Base-by-base conservation (phyloP, 2,329 filamentous ascomycete species). In the Hymenoscyphus scutula region DNA sequence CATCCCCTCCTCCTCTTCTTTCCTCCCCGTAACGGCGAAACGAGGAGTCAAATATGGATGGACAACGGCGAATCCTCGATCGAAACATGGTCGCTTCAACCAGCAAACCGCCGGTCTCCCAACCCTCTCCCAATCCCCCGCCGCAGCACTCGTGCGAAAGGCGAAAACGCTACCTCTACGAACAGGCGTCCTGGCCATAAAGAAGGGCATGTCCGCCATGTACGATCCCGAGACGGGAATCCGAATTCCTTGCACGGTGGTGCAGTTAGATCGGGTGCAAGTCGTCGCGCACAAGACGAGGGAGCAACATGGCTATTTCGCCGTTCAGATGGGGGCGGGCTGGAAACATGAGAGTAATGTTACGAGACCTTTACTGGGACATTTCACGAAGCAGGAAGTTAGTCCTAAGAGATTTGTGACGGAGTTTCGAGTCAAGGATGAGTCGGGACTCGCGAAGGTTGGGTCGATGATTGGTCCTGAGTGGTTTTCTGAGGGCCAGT, bases 141-240 rank as follows among this genome's bases (percentile, higher is more conserved):
- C 83, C 1, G 86, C 86, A 10, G 85, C 86, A 6, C 81, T 88
- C 64, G 77, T 78, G 76, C 83, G 86, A 56, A 82, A 80, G 70
- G 82, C 80, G 68, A 79, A 78, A 67, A 85, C 84, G 17, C 84
- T 85, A 15, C 86, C 86, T 0, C 72, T 87, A 51, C 89, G 95
- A 30, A 88, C 92, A 1, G 95, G 95, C 32, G 88, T 91, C 8
- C 82, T 99, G 55, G 92, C 90, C 13, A 83, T 88, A 74, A 99
- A 99, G 80, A 94, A 93, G 79, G 95, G 95, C 76, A 98, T 99
- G 91, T 96, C 92, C 53, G 93, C 90, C 64, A 79, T 97, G 68
- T 98, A 90, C 82, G 88, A 92, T 73, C 78, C 84, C 0, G 85
- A 87, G 70, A 90, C 90, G 29, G 90, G 91, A 70, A 84, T 84